Percentiles rank a stretch among this genome's conserved stretches.
Evolutionary conservation across 352 stramenopile genomes (phyloP).

Genomic region (Globisporangium paroecandrum): DNA sequence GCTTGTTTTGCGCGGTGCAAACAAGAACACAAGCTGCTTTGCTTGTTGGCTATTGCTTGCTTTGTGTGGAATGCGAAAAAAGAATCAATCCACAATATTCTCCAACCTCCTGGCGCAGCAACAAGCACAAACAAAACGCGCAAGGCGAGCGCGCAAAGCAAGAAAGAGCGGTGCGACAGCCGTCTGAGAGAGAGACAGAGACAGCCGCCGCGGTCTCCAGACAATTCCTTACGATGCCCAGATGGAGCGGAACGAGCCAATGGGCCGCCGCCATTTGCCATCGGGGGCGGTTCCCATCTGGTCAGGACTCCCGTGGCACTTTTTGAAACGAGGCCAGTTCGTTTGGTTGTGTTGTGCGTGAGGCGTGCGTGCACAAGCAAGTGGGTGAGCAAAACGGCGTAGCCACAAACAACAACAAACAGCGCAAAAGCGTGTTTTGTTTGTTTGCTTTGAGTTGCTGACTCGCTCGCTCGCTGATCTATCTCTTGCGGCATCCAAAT

Average conservation of each 20-base stretch:
- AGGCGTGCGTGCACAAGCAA: background rate
- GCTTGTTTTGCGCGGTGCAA: background rate
- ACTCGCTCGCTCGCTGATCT: background rate
- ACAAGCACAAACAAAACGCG: background rate
- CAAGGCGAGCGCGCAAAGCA: background rate
- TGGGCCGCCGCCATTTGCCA: background rate
- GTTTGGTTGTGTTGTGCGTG: background rate
- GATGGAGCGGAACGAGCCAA: background rate
- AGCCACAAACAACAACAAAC: background rate
- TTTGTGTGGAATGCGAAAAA: background rate
- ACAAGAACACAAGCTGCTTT: background rate
- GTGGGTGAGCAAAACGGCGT: background rate
- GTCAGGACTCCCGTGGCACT: background rate
- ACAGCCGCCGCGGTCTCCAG: slow-evolving; percentile 4
- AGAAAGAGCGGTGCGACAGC: slow-evolving; percentile 3
- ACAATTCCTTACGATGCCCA: background rate
- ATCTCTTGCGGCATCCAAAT: background rate
- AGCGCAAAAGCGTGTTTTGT: background rate
- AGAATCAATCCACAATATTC: background rate
- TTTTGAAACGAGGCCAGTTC: background rate
- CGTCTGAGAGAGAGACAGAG: background rate
- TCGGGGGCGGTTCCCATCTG: background rate
- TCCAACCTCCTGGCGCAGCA: background rate
- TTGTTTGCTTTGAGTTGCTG: background rate
- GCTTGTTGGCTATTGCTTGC: background rate